These are phyloP conservation scores for Cubamyces sp. DNA, from an alignment of 768 basidiomycete genomes.

Conservation along the genomic window DNA sequence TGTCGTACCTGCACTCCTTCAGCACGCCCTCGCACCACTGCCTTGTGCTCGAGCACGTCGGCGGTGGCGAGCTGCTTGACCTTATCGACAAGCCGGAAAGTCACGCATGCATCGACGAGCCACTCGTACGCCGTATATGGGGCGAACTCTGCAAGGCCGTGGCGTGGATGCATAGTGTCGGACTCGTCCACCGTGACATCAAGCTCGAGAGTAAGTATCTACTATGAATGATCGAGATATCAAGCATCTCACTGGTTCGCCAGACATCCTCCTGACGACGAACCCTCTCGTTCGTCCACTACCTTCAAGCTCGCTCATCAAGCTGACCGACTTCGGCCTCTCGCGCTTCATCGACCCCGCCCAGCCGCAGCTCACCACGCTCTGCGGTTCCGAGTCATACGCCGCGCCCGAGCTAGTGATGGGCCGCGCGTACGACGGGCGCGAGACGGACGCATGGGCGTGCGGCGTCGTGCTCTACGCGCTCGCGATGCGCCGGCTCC, in stretches of 20 bases:
- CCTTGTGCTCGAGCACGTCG: slow-evolving; percentile 74
- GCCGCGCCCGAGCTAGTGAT: slow-evolving; percentile 60
- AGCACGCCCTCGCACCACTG: slow-evolving; percentile 75
- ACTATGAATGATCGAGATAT: not conserved
- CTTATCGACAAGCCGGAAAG: slow-evolving; percentile 61
- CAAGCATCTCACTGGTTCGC: not conserved
- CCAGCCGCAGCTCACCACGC: slow-evolving; percentile 66
- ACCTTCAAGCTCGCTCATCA: slow-evolving; percentile 62
- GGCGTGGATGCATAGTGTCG: slow-evolving; percentile 86
- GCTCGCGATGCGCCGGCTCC: slow-evolving; percentile 67
- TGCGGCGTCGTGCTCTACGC: slow-evolving; percentile 88
- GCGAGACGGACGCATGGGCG: slow-evolving; percentile 88
- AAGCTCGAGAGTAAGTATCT: slow-evolving; percentile 73
- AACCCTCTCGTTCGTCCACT: slow-evolving; percentile 41
- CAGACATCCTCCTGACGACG: slow-evolving; percentile 79
- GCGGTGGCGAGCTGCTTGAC: slow-evolving; percentile 82
- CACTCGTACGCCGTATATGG: slow-evolving; percentile 70
- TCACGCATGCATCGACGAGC: slow-evolving; percentile 41
- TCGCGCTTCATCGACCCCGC: slow-evolving; percentile 77
- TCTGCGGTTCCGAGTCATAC: slow-evolving; percentile 89
- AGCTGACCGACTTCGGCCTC: slow-evolving; percentile 90
- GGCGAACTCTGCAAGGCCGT: slow-evolving; percentile 77
- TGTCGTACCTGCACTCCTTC: slow-evolving; percentile 70
- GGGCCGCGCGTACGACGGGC: slow-evolving; percentile 72
- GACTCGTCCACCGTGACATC: slow-evolving; percentile 88